Percentiles rank a stretch among this genome's conserved stretches.
Conservation (phyloP, 306 rosid species). For the Corylus avellana region DNA sequence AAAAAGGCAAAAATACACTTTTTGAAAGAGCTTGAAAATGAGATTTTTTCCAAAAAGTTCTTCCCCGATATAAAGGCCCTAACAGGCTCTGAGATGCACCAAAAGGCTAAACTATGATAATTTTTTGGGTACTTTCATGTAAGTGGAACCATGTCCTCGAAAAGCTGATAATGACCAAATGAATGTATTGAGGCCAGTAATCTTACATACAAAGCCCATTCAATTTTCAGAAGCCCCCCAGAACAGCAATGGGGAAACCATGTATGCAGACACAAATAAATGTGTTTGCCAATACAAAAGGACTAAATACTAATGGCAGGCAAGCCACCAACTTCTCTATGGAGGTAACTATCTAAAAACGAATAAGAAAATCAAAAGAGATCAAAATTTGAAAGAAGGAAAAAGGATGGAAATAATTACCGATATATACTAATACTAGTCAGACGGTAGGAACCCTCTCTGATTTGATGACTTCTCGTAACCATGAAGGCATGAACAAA, state of each 20-base stretch:
- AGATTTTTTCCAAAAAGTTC: too few relatives aligned
- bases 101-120: background rate
- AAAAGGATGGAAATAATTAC: background rate
- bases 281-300: too few relatives aligned
- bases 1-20: too few relatives aligned
- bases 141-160: background rate
- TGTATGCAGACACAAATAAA: too few relatives aligned
- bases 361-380: background rate
- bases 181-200: background rate
- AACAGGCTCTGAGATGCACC: too few relatives aligned
- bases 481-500: background rate
- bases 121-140: background rate
- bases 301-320: too few relatives aligned
- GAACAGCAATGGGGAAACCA: background rate
- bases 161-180: background rate
- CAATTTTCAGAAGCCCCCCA: background rate
- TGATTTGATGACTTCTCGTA: background rate
- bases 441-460: conserved; percentile 8
- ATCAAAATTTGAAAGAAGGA: background rate
- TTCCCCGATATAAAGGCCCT: too few relatives aligned
- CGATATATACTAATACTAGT: background rate
- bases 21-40: too few relatives aligned
- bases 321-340: too few relatives aligned
- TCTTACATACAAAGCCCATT: background rate
- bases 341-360: background rate